Evolutionary conservation across 331 rosid species (phyloP), one percentile per base, ranked within the genome.

Genomic region (Phaseolus coccineus): DNA sequence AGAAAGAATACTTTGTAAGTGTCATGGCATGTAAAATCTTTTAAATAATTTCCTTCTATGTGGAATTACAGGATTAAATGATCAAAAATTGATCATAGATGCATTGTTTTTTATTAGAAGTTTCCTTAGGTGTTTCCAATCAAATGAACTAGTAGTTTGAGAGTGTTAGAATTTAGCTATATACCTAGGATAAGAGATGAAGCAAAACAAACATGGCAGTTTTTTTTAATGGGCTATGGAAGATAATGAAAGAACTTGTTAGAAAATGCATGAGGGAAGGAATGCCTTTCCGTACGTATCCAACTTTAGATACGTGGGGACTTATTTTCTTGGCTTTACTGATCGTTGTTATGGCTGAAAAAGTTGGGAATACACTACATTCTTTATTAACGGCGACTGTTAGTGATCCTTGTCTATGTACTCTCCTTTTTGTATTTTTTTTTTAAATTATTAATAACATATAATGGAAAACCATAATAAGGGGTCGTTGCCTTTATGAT

Each of bases 1-100:
- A 91, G 84, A 91, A 90, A 82, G 98, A 91, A 80, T 91, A 92
- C 87, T 94, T 83, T 48, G 99, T 93, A 83, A 91, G 99, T 90
- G 55, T 42, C n/a, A 42, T 33, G 2, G 50, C 25, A 44, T 69
- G 39, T 40, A 72, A 78, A 19, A 78, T 59, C 74, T 69, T 69
- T 53, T 35, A 69, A 67, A 31, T 53, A 31, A 55, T 37, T 50
- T 13, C 42, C 50, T 79, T 69, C 39, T 30, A 57, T 50, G 48
- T 53, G 30, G 77, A 76, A 33, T 73, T 61, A 7, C 28, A 8
- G 27, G 53, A 65, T 72, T 69, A 77, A 22, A 71, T 7, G 6
- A 63, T 55, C 31, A 71, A 35, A 67, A 63, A 68, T 70, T 42
- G 37, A 77, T 74, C 35, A 5, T 69, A 48, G 28, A 58, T 69